Percentiles rank a stretch among this genome's conserved stretches.
Evolutionary conservation across 345 rosid genomes (phyloP).

Genomic region (Corchorus olitorius): DNA sequence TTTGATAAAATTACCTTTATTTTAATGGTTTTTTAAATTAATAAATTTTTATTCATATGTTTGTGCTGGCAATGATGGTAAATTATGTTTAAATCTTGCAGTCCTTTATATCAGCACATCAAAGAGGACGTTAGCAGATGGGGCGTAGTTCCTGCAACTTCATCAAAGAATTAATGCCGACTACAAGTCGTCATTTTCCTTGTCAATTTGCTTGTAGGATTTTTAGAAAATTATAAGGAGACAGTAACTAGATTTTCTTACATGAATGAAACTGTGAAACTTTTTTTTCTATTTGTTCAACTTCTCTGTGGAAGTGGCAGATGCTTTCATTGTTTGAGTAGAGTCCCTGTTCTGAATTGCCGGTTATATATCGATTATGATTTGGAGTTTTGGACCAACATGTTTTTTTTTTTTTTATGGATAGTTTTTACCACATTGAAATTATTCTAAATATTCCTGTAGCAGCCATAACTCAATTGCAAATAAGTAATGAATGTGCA

Average conservation of each 20-base stretch:
- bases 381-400: too few relatives aligned
- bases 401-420: too few relatives aligned
- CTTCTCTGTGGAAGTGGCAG: not conserved
- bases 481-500: too few relatives aligned
- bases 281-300: not conserved
- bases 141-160: constrained; percentile 42
- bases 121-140: constrained; percentile 76
- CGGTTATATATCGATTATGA: too few relatives aligned
- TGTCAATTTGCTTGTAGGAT: not conserved
- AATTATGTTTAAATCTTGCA: constrained; percentile 38
- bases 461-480: too few relatives aligned
- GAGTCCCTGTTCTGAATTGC: too few relatives aligned
- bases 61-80: constrained; percentile 6
- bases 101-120: constrained; percentile 94
- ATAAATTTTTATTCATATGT: constrained; percentile 16
- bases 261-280: not conserved
- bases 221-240: not conserved
- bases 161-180: not conserved
- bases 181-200: not conserved
- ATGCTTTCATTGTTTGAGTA: too few relatives aligned
- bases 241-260: not conserved
- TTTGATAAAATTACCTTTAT: not conserved
- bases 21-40: not conserved
- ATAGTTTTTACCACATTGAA: too few relatives aligned
- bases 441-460: too few relatives aligned